A percentile compares a stretch with the other conserved stretches of the same genome.
Conservation (phyloP, 1,284 basidiomycete species). For the Cutaneotrichosporon cutaneum region DNA sequence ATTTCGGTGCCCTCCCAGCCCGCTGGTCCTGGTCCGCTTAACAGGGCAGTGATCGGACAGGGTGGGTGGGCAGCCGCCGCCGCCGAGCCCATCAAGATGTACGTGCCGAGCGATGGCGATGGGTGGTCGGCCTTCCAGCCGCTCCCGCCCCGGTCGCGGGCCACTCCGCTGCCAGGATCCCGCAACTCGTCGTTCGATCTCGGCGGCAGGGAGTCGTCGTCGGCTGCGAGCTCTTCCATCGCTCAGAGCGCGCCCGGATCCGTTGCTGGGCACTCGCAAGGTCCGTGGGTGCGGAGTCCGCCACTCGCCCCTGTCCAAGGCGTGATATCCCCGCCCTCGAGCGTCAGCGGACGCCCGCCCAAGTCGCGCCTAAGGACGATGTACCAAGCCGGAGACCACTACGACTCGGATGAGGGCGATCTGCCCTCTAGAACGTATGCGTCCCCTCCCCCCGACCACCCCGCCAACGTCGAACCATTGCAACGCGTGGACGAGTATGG, state of each 20-base stretch:
- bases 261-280: background rate
- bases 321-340: background rate
- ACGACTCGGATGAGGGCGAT: background rate
- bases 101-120: slow-evolving; percentile 38
- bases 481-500: background rate
- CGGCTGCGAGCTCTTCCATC: slow-evolving; percentile 8
- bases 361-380: background rate
- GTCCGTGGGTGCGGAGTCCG: background rate
- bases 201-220: background rate
- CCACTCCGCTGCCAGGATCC: slow-evolving; percentile 37
- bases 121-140: slow-evolving; percentile 47
- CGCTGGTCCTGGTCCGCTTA: slow-evolving; percentile 4
- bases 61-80: slow-evolving; percentile 48
- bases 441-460: background rate
- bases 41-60: slow-evolving; percentile 35
- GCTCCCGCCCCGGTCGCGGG: slow-evolving; percentile 36
- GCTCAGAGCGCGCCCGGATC: background rate
- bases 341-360: background rate
- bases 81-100: slow-evolving; percentile 42
- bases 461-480: background rate
- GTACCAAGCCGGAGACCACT: background rate
- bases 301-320: background rate
- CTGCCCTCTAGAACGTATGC: slow-evolving; percentile 1
- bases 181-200: slow-evolving; percentile 1
- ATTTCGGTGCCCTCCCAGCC: slow-evolving; percentile 13